Conservation (phyloP, 2,329 filamentous ascomycete species). For the Penicillium sp. region DNA sequence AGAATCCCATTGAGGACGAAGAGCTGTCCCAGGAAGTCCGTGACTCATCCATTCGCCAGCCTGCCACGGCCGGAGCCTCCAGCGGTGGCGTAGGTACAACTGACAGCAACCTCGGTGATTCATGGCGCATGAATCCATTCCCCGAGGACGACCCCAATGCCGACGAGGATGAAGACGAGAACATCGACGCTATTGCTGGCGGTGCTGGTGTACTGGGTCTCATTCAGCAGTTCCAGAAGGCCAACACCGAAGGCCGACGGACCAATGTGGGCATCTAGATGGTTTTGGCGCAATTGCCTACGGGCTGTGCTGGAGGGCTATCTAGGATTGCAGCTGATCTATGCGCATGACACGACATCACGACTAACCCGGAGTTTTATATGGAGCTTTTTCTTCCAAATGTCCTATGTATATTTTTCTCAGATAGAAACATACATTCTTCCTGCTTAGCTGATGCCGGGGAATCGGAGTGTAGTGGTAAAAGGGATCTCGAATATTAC, state of each 20-base stretch:
- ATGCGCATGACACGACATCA: background rate
- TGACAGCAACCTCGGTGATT: conserved; percentile 58
- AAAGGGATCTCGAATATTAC: too few relatives aligned
- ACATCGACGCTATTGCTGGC: conserved; percentile 44
- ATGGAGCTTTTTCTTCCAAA: background rate
- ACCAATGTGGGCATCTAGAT: conserved; percentile 34
- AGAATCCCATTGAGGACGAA: conserved; percentile 31
- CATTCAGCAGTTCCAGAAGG: conserved; percentile 64
- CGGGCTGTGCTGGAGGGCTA: background rate
- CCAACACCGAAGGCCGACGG: conserved; percentile 40
- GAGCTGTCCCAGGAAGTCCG: conserved; percentile 20
- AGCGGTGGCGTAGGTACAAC: conserved; percentile 38
- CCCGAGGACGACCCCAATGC: conserved; percentile 32
- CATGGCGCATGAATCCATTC: conserved; percentile 46
- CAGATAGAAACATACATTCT: background rate
- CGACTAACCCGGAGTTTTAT: background rate
- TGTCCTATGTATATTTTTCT: background rate
- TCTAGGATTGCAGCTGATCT: background rate
- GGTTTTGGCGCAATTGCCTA: background rate
- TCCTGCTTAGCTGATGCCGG: background rate
- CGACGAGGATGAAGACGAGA: conserved; percentile 47
- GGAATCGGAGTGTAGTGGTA: too few relatives aligned
- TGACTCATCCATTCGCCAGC: conserved; percentile 15
- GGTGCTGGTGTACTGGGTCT: conserved; percentile 60
- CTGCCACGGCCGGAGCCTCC: conserved; percentile 27